A percentile compares a stretch with the other conserved stretches of the same genome.
Conservation (phyloP, 768 basidiomycete genomes). For the Daedaleopsis nitida region DNA sequence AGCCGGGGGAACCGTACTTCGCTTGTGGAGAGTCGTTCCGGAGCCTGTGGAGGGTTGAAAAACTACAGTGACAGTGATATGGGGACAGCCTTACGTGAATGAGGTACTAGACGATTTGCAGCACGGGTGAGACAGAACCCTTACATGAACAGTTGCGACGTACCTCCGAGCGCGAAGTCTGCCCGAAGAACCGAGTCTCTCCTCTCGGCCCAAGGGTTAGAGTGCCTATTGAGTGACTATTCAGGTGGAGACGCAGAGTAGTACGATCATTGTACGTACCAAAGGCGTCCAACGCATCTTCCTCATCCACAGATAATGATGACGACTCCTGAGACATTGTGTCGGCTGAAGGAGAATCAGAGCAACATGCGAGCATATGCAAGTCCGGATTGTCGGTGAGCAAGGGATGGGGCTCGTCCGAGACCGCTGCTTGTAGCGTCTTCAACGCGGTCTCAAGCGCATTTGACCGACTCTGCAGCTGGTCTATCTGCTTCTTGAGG, state of each 20-base stretch:
- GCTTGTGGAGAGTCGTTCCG: constrained; percentile 20
- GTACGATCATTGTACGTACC: constrained; percentile 32
- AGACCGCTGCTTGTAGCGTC: constrained; percentile 47
- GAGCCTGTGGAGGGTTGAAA: constrained; percentile 25
- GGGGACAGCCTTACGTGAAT: constrained; percentile 44
- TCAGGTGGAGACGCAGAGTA: neutral
- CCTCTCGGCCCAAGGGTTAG: constrained; percentile 57
- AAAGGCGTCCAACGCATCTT: constrained; percentile 53
- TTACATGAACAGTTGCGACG: constrained; percentile 13
- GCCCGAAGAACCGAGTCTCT: constrained; percentile 59
- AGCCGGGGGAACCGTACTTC: constrained; percentile 37
- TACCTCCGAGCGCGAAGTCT: constrained; percentile 71
- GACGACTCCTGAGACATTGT: constrained; percentile 11
- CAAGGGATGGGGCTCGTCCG: constrained; percentile 53
- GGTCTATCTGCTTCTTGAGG: constrained; percentile 65
- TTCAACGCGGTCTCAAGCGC: constrained; percentile 63
- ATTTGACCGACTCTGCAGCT: constrained; percentile 54
- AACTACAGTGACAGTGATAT: neutral
- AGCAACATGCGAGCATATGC: neutral
- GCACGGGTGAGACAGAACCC: neutral
- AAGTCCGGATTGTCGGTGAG: constrained; percentile 29
- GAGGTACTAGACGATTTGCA: constrained; percentile 46
- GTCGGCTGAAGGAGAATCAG: constrained; percentile 2
- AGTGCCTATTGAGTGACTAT: constrained; percentile 43
- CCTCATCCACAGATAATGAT: constrained; percentile 36